phyloP scores from a whole-genome alignment of 2,329 filamentous ascomycete genomes.

The Thielaviopsis populi region DNA sequence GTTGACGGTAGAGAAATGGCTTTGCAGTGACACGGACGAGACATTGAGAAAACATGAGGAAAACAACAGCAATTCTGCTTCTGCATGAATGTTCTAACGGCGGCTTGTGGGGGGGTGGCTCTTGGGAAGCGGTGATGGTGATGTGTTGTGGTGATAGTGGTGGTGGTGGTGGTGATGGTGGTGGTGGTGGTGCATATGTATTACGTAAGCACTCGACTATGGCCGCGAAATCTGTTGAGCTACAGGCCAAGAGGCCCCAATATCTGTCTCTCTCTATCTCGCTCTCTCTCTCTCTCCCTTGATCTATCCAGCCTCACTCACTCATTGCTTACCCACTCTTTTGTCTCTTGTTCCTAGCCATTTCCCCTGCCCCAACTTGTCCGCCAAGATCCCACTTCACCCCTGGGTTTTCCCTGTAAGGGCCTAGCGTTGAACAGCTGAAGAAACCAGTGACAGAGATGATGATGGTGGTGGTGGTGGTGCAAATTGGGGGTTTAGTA shows the following conservation, averaged over 20 bases:
- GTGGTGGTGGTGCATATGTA: no score
- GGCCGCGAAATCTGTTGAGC: no score
- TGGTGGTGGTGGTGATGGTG: no score
- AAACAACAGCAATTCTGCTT: neutral
- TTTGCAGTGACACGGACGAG: neutral
- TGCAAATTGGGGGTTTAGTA: neutral
- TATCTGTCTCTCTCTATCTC: no score
- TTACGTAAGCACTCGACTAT: no score
- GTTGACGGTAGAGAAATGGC: neutral
- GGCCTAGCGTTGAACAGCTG: neutral
- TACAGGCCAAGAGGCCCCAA: no score
- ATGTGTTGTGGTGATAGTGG: neutral
- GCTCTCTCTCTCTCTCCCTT: neutral
- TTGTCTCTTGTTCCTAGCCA: neutral
- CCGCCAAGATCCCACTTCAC: neutral
- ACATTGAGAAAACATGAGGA: neutral
- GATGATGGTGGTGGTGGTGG: no score
- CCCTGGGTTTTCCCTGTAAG: neutral
- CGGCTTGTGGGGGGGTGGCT: neutral
- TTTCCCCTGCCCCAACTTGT: neutral
- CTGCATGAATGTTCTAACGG: neutral
- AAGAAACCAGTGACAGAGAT: neutral
- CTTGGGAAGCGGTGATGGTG: no score
- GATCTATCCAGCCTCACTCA: neutral
- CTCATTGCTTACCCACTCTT: neutral